phyloP scores from a whole-genome alignment of 2,329 filamentous ascomycete genomes.

The Colletotrichum liaoningense region DNA sequence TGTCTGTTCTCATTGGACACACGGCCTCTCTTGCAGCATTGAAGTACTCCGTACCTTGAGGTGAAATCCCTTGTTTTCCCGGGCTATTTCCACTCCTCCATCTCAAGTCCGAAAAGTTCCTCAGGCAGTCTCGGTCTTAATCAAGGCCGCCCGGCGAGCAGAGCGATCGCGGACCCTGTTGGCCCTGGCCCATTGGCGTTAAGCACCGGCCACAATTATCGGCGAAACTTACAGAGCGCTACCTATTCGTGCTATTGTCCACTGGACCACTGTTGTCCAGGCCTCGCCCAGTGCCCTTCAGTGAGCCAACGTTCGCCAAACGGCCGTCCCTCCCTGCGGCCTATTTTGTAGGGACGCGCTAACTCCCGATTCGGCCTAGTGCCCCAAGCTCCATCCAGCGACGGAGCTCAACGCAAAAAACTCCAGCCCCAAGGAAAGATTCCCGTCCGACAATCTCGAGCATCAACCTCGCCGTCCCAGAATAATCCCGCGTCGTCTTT shows the following conservation, averaged over 20 bases:
- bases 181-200: background rate
- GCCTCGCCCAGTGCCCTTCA: background rate
- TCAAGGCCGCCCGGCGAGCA: conserved; percentile 4
- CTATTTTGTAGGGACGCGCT: conserved; percentile 38
- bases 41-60: too few relatives aligned
- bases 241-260: too few relatives aligned
- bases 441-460: conserved; percentile 43
- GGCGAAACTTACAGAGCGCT: conserved; percentile 11
- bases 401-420: conserved; percentile 57
- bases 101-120: conserved; percentile 31
- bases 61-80: conserved; percentile 29
- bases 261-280: background rate
- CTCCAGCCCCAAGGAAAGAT: conserved; percentile 52
- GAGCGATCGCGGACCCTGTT: conserved; percentile 9
- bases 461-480: conserved; percentile 41
- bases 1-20: conserved; percentile 8
- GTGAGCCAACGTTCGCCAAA: conserved; percentile 8
- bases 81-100: conserved; percentile 27
- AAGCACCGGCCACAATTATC: conserved; percentile 27
- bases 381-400: conserved; percentile 46
- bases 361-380: conserved; percentile 45
- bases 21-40: background rate
- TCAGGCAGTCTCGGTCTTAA: conserved; percentile 13
- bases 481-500: conserved; percentile 44
- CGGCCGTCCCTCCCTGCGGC: conserved; percentile 30